phyloP scores from a whole-genome alignment of 2,329 filamentous ascomycete genomes.

The Aspergillus sp. region DNA sequence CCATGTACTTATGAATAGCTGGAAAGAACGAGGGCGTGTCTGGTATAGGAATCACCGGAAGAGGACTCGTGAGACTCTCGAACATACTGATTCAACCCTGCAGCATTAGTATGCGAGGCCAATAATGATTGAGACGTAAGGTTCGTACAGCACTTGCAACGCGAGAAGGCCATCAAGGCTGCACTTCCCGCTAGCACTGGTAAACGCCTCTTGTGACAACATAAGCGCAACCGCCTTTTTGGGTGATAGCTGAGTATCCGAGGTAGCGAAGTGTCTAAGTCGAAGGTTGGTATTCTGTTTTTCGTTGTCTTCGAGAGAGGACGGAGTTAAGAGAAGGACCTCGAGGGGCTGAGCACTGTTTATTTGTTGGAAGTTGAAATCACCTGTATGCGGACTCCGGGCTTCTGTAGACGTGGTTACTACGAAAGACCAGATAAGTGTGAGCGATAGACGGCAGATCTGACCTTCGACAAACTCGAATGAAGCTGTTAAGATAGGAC shows the following conservation, averaged over 20 bases:
- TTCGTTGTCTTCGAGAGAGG: constrained; percentile 15
- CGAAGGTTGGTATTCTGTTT: constrained; percentile 19
- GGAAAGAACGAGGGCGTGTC: constrained; percentile 20
- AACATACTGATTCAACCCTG: constrained; percentile 16
- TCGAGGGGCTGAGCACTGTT: constrained; percentile 8
- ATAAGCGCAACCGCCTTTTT: constrained; percentile 24
- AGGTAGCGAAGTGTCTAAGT: constrained; percentile 16
- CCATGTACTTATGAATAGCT: constrained; percentile 29
- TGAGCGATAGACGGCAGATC: background rate
- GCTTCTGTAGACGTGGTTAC: constrained; percentile 1
- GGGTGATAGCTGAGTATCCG: background rate
- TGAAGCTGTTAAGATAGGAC: constrained; percentile 19
- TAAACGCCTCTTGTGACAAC: constrained; percentile 23
- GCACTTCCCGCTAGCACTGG: constrained; percentile 19
- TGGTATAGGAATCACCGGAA: constrained; percentile 37
- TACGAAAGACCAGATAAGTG: background rate
- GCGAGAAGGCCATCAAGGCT: constrained; percentile 20
- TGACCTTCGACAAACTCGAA: constrained; percentile 22
- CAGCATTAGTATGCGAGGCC: background rate
- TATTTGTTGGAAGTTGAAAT: constrained; percentile 21
- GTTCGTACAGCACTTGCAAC: constrained; percentile 27
- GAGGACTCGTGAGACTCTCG: constrained; percentile 17
- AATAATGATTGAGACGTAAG: background rate
- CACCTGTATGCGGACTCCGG: constrained; percentile 18
- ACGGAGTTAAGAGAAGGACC: constrained; percentile 22